Evolutionary conservation across 2,329 filamentous ascomycete species (phyloP).

Genomic region (Lasiodiplodia sp.): DNA sequence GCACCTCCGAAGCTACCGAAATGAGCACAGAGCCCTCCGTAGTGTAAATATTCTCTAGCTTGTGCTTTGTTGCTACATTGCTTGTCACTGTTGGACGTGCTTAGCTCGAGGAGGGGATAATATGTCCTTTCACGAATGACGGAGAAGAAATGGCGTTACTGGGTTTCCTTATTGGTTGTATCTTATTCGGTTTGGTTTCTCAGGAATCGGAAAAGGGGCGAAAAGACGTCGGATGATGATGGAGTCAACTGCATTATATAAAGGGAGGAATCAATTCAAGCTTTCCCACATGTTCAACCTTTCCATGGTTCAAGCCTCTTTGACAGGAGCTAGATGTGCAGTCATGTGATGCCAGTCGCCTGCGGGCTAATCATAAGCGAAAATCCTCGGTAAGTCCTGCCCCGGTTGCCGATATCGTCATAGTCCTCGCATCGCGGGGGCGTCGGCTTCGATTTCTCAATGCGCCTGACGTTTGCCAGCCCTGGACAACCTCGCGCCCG

Average conservation of each 20-base stretch:
- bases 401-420: slow-evolving; percentile 19
- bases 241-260: neutral
- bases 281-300: neutral
- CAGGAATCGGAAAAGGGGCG: neutral
- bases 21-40: neutral
- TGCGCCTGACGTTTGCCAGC: slow-evolving; percentile 1
- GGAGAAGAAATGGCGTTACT: slow-evolving; percentile 8
- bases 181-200: neutral
- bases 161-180: neutral
- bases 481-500: slow-evolving; percentile 4
- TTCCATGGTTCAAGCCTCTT: neutral
- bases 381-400: slow-evolving; percentile 23
- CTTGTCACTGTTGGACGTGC: slow-evolving; percentile 1
- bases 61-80: neutral
- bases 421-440: slow-evolving; percentile 16
- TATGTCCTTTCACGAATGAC: neutral
- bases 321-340: neutral
- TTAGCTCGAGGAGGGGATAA: neutral
- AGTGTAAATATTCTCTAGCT: slow-evolving; percentile 9
- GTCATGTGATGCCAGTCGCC: neutral
- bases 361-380: neutral
- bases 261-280: neutral
- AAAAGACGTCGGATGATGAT: neutral
- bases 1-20: too few relatives aligned
- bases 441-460: slow-evolving; percentile 16